These are phyloP conservation scores for Saccharomycopsis fermentans DNA, from an alignment of 805 yeast genomes.

Conservation along the genomic window DNA sequence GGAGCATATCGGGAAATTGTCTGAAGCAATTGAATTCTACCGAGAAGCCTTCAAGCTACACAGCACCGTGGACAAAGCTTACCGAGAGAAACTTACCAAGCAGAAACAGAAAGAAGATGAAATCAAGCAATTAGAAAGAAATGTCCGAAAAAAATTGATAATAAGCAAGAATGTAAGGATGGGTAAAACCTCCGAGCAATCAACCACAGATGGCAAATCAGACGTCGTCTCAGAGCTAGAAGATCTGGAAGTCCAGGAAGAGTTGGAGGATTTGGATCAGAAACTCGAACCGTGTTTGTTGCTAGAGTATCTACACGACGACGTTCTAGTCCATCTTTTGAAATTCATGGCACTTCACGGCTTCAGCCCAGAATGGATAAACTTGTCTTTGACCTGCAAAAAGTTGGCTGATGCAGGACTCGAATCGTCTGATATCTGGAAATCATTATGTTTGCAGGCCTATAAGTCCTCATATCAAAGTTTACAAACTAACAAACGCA, in stretches of 20 bases:
- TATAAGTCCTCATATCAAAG: conserved; percentile 5
- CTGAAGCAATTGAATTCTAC: conserved; percentile 72
- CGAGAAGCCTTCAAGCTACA: conserved; percentile 56
- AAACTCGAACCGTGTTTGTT: conserved; percentile 29
- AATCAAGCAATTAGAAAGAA: background rate
- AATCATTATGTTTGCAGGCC: background rate
- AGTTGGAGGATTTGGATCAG: conserved; percentile 3
- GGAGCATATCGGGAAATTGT: conserved; percentile 64
- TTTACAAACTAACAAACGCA: background rate
- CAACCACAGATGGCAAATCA: background rate
- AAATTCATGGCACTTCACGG: conserved; percentile 35
- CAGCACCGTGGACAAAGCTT: conserved; percentile 54
- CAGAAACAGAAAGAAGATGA: conserved; percentile 2
- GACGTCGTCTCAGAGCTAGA: background rate
- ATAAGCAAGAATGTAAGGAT: background rate
- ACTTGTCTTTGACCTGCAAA: conserved; percentile 49
- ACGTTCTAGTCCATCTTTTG: conserved; percentile 43
- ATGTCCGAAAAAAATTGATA: background rate
- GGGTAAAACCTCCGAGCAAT: background rate
- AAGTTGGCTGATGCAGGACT: conserved; percentile 25
- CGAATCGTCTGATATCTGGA: conserved; percentile 12
- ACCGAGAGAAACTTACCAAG: conserved; percentile 33
- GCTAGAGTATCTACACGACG: conserved; percentile 42
- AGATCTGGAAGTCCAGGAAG: too few relatives aligned
- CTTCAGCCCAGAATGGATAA: conserved; percentile 54